Evolutionary conservation across 257 asterid genomes (phyloP), one percentile per base, ranked within the genome.

Genomic region (Solanum chmielewskii): DNA sequence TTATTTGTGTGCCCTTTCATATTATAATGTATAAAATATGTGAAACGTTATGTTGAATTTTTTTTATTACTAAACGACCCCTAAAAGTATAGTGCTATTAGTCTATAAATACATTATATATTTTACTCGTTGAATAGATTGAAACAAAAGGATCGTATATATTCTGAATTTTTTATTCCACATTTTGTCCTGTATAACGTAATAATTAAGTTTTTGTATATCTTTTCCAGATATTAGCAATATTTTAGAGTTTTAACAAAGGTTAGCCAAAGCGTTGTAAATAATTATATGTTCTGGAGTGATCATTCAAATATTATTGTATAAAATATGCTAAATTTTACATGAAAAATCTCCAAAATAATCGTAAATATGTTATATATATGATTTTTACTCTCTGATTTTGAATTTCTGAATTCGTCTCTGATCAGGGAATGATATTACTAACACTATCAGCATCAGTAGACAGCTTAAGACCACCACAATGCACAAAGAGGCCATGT

Each of bases 391-490:
- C 20, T 37, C 0, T 0, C 2, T 3, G 1, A 41, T 4, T 41
- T 73, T 78, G 16, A 49, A 81, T 49, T 47, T 1, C 18, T 81
- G 29, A 18, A 29, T 81, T 1, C 7, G 20, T 18, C 0, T 49
- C 2, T 49, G 2, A 29, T 27, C 69, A 95, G 98, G 98, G 98
- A 64, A 93, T 94, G 97, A 91, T 94, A 86, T 12, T 95, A 85
- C 81, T 95, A 68, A 93, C 98, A 44, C 49, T 95, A n/a, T 94
- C 97, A 27, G 96, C 98, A 59, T 91, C 97, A 70, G 82, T 93
- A 74, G 96, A 92, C 85, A 89, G 90, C 88, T 60, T 95, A 81
- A 83, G 93, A 83, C 98, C 98, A 16, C 94, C 92, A 0, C 69
- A n/a, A 25, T 94, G 98, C 92, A 90, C 87, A 80, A 89, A 82